Percentiles rank a stretch among this genome's conserved stretches.
Conservation (phyloP, 2,329 filamentous ascomycete species). For the Aureobasidium sp. region DNA sequence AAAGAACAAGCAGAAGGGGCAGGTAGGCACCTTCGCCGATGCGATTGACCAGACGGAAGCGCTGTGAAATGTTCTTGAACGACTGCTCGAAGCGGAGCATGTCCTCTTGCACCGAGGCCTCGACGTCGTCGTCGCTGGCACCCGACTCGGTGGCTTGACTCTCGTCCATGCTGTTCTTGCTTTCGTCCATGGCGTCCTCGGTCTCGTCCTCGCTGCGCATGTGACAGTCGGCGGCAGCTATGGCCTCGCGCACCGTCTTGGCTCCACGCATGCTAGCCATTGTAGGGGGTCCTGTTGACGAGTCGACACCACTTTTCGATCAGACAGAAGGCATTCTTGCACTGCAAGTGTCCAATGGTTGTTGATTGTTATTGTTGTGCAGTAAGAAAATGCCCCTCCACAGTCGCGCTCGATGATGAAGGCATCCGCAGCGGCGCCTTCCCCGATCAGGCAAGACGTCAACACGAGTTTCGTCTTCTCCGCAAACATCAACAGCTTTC, state of each 20-base stretch:
- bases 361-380: constrained; percentile 1
- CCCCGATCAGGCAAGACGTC: constrained; percentile 11
- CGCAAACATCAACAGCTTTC: constrained; percentile 7
- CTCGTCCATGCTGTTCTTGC: constrained; percentile 43
- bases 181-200: constrained; percentile 37
- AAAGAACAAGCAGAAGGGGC: neutral
- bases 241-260: constrained; percentile 10
- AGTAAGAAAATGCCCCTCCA: neutral
- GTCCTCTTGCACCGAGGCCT: constrained; percentile 68
- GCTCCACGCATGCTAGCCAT: constrained; percentile 17
- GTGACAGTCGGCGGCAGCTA: constrained; percentile 18
- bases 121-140: constrained; percentile 55
- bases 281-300: neutral
- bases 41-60: constrained; percentile 86
- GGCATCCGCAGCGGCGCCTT: neutral
- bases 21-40: constrained; percentile 76
- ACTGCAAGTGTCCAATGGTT: neutral
- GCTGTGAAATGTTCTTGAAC: constrained; percentile 75
- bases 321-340: neutral
- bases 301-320: neutral
- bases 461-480: constrained; percentile 7
- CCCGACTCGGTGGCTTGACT: constrained; percentile 40
- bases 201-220: constrained; percentile 18
- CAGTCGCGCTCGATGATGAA: neutral
- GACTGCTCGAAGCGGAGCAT: constrained; percentile 77